Base-by-base conservation (phyloP, 345 rosid species). In the Rhodamnia rubescens region DNA sequence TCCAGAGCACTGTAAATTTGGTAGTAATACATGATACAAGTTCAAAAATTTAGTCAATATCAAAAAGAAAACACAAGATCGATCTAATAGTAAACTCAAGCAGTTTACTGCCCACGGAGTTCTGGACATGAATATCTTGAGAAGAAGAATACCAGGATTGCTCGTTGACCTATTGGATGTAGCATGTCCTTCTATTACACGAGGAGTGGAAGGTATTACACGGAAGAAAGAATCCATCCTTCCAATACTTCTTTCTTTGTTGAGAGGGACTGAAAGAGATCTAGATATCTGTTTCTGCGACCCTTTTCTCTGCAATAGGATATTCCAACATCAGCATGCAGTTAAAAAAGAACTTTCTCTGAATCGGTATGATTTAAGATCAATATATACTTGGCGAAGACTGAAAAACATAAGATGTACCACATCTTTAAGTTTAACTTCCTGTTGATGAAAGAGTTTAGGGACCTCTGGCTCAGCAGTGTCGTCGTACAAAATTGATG, bases 161-260 rank as follows among this genome's bases (percentile, higher is more conserved):
- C 56, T 20, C 18, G 86, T 89, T 74, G 98, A 91, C 55, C 90
- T 82, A 90, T 85, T 85, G 32, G 90, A 53, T 53, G 51, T 54
- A 8, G 42, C 61, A 58, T 91, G 94, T 87, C 94, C 96, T 90
- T 95, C 98, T 84, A 90, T 93, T 59, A 92, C 92, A 83, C 89
- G 93, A 86, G 99, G 96, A 83, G 97, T 97, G 11, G 98, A 90
- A 56, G 95, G 94, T 88, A 97, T 90, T 61, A 97, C 92, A 47
- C 99, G 92, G 89, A 97, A 97, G 93, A 97, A 95, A 16, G 98
- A 95, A 87, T 97, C 98, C 93, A 90, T 92, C 91, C 96, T 92
- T 90, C 88, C 92, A 27, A 94, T 83, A 84, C 91, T 92, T 91
- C 85, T 78, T 74, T 95, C 98, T 88, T 97, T 85, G 88, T 90